Evolutionary conservation across 225 moss, liverwort and hornwort genomes (phyloP).

Genomic region (Sphagnum contortum): DNA sequence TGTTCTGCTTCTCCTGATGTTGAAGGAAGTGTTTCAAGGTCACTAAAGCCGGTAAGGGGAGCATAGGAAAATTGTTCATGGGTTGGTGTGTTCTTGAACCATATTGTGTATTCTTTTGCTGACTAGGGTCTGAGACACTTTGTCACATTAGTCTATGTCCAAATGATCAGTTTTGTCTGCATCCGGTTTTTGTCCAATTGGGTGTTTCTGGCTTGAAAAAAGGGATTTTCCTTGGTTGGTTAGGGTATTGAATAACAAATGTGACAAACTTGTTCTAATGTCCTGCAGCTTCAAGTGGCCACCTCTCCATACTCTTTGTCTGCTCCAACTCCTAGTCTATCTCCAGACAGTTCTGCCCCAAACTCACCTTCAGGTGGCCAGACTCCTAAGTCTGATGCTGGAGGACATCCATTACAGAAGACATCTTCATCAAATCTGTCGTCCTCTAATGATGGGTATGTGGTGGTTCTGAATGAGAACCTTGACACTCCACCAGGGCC

Average conservation of each 20-base stretch:
- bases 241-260: neutral
- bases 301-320: slow-evolving; percentile 38
- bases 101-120: too few species aligned
- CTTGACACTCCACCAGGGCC: slow-evolving; percentile 16
- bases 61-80: too few species aligned
- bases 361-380: slow-evolving; percentile 54
- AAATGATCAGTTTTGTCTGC: too few species aligned
- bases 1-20: slow-evolving; percentile 43
- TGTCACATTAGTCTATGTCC: too few species aligned
- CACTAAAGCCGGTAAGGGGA: slow-evolving; percentile 19
- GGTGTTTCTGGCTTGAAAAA: too few species aligned
- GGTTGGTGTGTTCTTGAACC: too few species aligned
- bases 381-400: slow-evolving; percentile 47
- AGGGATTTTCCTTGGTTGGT: slow-evolving; percentile 5
- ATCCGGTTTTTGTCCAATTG: too few species aligned
- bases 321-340: slow-evolving; percentile 58
- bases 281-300: slow-evolving; percentile 12
- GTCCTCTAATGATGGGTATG: slow-evolving; percentile 40
- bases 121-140: too few species aligned
- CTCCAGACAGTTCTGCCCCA: slow-evolving; percentile 79
- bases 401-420: slow-evolving; percentile 44
- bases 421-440: slow-evolving; percentile 49
- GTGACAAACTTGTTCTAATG: too few species aligned
- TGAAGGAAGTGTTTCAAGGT: slow-evolving; percentile 27
- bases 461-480: slow-evolving; percentile 21